phyloP scores from a whole-genome alignment of 2,329 filamentous ascomycete genomes.

The Pseudogymnoascus sp. region DNA sequence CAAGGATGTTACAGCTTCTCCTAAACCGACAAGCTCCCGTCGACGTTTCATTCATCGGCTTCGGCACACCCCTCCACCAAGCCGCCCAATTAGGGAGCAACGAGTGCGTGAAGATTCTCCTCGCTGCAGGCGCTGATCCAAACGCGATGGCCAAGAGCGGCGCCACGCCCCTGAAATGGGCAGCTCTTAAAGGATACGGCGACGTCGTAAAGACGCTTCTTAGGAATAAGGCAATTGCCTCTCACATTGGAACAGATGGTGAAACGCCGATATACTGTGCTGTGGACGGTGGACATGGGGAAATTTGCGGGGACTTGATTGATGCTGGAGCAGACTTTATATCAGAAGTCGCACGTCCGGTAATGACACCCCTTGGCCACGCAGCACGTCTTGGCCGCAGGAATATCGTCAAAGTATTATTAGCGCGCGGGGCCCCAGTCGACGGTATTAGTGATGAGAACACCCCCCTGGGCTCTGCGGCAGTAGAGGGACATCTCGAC shows the following conservation, averaged over 20 bases:
- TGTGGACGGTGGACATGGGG: not conserved
- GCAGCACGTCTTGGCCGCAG: not conserved
- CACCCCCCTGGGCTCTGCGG: not conserved
- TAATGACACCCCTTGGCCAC: not conserved
- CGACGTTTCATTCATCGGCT: not conserved
- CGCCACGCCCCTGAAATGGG: conserved; percentile 8
- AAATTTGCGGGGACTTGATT: not conserved
- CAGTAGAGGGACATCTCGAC: not conserved
- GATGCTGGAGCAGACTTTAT: conserved; percentile 2
- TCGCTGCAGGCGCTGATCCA: conserved; percentile 11
- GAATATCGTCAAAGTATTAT: not conserved
- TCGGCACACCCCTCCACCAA: not conserved
- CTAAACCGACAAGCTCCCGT: not conserved
- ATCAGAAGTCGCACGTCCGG: not conserved
- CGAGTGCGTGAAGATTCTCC: not conserved
- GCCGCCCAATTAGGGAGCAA: not conserved
- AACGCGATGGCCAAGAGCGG: not conserved
- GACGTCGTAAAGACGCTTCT: conserved; percentile 9
- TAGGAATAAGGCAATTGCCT: conserved; percentile 6
- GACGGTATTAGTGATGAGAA: not conserved
- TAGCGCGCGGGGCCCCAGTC: not conserved
- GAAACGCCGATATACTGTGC: not conserved
- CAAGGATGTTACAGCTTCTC: not conserved
- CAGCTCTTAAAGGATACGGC: conserved; percentile 11
- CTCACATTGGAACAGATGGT: not conserved